Conservation (phyloP, 129 eudicot species). For the Cynara cardunculus region DNA sequence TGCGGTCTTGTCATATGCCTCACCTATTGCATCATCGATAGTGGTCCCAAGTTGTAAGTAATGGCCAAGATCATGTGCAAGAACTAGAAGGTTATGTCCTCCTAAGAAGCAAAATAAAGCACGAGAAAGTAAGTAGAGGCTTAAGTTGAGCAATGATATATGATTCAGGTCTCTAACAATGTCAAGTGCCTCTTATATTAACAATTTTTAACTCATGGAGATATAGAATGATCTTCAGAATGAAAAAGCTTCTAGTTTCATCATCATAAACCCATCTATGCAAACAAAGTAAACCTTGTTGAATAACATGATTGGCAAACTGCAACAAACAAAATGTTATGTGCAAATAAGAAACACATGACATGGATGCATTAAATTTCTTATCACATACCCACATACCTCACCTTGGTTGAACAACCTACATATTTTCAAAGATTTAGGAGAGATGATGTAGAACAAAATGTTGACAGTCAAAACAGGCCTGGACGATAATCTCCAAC, state of each 20-base stretch:
- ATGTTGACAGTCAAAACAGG: not conserved
- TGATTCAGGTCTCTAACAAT: not conserved
- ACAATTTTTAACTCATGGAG: not conserved
- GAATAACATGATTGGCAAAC: conserved; percentile 3
- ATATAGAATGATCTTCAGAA: not conserved
- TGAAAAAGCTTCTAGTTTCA: not conserved
- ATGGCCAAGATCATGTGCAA: conserved; percentile 94
- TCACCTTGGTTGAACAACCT: conserved; percentile 12
- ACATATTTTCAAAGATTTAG: not conserved
- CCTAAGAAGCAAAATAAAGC: conserved; percentile 41
- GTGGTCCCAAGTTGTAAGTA: conserved; percentile 95
- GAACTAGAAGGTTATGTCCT: conserved; percentile 88
- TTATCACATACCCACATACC: not conserved
- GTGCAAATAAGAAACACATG: not conserved
- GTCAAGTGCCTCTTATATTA: not conserved
- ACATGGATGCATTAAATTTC: not conserved
- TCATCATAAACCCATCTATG: not conserved
- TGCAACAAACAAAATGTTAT: not conserved
- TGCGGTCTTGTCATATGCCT: conserved; percentile 92
- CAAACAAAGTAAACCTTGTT: not conserved
- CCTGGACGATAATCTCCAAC: not conserved
- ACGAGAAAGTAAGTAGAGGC: not conserved
- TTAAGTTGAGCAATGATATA: conserved; percentile 8
- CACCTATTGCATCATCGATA: conserved; percentile 90
- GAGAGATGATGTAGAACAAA: not conserved